Evolutionary conservation across 108 stramenopile genomes (phyloP).

Genomic region (Bacterosira constricta): DNA sequence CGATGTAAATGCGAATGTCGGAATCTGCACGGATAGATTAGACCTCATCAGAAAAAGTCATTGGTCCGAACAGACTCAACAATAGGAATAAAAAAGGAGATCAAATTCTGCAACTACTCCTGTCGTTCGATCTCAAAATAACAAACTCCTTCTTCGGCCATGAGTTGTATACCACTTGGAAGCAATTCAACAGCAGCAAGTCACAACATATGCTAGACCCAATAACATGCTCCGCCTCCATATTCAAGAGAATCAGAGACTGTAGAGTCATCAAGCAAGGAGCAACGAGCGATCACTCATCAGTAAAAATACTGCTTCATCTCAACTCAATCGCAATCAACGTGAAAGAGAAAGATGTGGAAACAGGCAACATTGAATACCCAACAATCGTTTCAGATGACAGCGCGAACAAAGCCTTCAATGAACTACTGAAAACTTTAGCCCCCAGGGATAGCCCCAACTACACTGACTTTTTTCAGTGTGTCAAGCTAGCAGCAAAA

Average conservation of each 20-base stretch:
- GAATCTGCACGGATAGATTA: background rate
- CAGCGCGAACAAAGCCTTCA: background rate
- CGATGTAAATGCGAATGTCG: background rate
- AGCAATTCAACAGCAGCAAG: background rate
- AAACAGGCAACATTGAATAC: no score
- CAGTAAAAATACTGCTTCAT: background rate
- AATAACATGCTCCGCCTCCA: background rate
- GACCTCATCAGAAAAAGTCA: background rate
- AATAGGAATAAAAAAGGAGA: slow-evolving; percentile 4
- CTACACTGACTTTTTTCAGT: no score
- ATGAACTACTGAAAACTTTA: no score
- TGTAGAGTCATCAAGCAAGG: background rate
- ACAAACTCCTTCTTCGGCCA: no score
- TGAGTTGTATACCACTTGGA: background rate
- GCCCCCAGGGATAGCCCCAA: no score
- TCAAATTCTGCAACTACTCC: background rate
- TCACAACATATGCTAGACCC: background rate
- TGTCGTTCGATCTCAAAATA: no score
- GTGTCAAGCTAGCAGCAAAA: no score
- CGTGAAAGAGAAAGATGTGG: no score
- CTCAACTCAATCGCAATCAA: background rate
- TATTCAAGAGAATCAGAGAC: background rate
- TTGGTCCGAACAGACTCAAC: background rate
- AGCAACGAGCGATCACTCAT: background rate
- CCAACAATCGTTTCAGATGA: background rate